Percentiles rank a stretch among this genome's conserved stretches.
phyloP scores from a whole-genome alignment of 257 asterid genomes.

The Fraxinus pennsylvanica region DNA sequence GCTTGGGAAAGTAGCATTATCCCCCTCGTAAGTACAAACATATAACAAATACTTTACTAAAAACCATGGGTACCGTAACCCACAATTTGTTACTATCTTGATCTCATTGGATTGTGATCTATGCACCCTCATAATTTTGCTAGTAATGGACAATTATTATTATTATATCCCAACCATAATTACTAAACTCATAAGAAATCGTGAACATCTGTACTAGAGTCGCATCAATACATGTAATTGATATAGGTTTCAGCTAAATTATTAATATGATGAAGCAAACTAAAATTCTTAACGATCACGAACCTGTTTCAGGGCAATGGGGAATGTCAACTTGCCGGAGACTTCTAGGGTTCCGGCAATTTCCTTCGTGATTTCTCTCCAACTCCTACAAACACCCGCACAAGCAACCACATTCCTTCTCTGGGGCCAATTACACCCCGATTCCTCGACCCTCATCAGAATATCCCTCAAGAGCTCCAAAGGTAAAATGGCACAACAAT shows the following conservation, averaged over 20 bases:
- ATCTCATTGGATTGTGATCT: too few species aligned
- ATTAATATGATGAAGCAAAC: not conserved
- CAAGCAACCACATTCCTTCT: conserved; percentile 84
- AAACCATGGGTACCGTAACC: too few species aligned
- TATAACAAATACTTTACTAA: too few species aligned
- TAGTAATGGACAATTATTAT: too few species aligned
- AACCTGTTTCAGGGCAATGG: conserved; percentile 96
- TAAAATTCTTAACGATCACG: not conserved
- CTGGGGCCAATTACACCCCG: conserved; percentile 71
- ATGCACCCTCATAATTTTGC: too few species aligned
- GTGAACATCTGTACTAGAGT: not conserved
- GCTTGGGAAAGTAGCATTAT: too few species aligned
- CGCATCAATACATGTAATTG: not conserved
- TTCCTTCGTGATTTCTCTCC: conserved; percentile 91
- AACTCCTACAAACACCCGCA: conserved; percentile 95
- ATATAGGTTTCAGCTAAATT: not conserved
- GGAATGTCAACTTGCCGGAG: conserved; percentile 75
- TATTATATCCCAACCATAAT: not conserved
- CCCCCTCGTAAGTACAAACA: too few species aligned
- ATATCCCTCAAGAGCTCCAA: conserved; percentile 94
- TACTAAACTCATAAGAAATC: too few species aligned
- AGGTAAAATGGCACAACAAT: conserved; percentile 94
- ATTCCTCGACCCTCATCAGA: conserved; percentile 70
- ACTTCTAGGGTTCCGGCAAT: conserved; percentile 61
- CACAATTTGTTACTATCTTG: too few species aligned